These are phyloP conservation scores for Talaromyces marneffei DNA, from an alignment of 2,329 filamentous ascomycete genomes.

Conservation along the genomic window DNA sequence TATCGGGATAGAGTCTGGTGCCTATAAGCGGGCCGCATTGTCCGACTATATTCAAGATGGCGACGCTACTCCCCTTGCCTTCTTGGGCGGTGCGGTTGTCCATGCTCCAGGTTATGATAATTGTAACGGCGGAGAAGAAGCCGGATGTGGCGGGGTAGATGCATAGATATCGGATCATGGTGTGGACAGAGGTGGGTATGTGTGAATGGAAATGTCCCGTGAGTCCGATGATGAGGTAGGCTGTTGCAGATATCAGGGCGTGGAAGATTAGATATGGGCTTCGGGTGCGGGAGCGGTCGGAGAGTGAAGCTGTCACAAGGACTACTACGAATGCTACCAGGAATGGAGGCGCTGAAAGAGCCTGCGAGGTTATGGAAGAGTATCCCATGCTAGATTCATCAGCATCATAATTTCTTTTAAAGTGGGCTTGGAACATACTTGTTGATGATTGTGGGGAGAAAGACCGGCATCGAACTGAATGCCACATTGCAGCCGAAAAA, in stretches of 20 bases:
- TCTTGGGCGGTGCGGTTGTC: conserved; percentile 72
- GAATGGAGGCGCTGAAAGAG: conserved; percentile 74
- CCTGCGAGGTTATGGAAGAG: conserved; percentile 62
- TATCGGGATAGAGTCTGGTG: conserved; percentile 56
- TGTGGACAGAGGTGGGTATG: conserved; percentile 29
- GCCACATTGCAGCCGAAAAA: conserved; percentile 85
- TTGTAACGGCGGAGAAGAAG: conserved; percentile 77
- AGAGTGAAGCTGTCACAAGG: conserved; percentile 64
- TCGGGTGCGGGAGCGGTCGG: conserved; percentile 60
- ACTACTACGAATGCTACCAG: conserved; percentile 68
- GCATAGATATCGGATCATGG: conserved; percentile 58
- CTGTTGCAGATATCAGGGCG: conserved; percentile 63
- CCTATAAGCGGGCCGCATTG: conserved; percentile 72
- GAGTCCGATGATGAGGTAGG: conserved; percentile 55
- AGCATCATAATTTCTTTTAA: neutral
- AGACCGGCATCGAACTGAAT: conserved; percentile 81
- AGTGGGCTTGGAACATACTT: conserved; percentile 36
- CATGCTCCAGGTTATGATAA: conserved; percentile 82
- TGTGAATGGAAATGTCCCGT: conserved; percentile 41
- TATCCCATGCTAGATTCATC: conserved; percentile 58
- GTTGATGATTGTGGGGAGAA: conserved; percentile 72
- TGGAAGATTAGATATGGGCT: conserved; percentile 63
- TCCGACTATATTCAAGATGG: conserved; percentile 73
- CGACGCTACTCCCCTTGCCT: conserved; percentile 69
- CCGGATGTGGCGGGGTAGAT: conserved; percentile 73